phyloP scores from a whole-genome alignment of 306 rosid genomes.

The Castanea crenata region DNA sequence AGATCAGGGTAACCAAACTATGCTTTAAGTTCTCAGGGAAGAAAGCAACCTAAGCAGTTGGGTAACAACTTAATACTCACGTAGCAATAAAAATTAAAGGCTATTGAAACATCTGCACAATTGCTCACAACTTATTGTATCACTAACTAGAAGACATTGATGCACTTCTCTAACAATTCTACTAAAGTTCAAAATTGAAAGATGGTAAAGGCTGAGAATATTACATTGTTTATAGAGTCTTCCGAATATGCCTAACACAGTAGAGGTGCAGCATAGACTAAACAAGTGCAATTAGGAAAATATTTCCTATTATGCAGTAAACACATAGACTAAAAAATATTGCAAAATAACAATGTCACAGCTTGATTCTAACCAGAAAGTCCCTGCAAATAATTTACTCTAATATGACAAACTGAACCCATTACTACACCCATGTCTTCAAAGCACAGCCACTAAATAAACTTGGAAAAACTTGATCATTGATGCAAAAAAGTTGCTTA shows the following conservation, averaged over 20 bases:
- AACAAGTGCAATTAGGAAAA: not conserved
- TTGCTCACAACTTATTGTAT: no score
- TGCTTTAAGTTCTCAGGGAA: not conserved
- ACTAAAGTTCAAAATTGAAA: not conserved
- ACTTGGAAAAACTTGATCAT: not conserved
- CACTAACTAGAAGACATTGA: no score
- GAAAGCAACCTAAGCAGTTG: not conserved
- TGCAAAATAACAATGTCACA: not conserved
- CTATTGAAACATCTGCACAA: no score
- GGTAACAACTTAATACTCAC: not conserved
- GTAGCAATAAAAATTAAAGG: not conserved
- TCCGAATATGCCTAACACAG: not conserved
- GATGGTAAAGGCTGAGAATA: not conserved
- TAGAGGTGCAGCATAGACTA: not conserved
- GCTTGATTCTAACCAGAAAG: not conserved
- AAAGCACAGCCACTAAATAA: not conserved
- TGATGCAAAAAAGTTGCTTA: constrained; percentile 18
- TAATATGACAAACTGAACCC: not conserved
- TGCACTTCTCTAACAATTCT: no score
- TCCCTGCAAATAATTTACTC: not conserved
- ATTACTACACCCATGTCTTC: not conserved
- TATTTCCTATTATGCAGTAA: not conserved
- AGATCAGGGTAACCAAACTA: not conserved
- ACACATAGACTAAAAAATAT: no score
- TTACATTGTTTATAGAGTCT: not conserved